Percentiles rank a stretch among this genome's conserved stretches.
These are phyloP conservation scores for Boletus rubropictus DNA, from an alignment of 768 basidiomycete genomes.

Conservation along the genomic window DNA sequence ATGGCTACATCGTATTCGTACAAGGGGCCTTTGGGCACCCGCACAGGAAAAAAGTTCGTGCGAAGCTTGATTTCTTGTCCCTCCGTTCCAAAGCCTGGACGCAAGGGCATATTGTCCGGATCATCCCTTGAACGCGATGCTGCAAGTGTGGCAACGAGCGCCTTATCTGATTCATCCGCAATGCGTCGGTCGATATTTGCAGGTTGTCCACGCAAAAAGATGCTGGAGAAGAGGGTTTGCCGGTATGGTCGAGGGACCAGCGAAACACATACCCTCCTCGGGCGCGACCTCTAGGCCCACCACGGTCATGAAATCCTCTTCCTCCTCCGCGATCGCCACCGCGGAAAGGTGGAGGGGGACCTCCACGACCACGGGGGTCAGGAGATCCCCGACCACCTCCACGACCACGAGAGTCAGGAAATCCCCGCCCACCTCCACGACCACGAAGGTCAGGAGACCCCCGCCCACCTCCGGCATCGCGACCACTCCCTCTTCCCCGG, in stretches of 20 bases:
- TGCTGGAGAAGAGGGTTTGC: constrained; percentile 21
- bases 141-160: constrained; percentile 35
- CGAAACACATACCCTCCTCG: constrained; percentile 36
- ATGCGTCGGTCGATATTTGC: constrained; percentile 53
- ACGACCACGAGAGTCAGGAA: too few relatives aligned
- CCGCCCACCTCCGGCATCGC: constrained; percentile 32
- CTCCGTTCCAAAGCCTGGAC: constrained; percentile 42
- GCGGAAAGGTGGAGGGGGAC: constrained; percentile 21
- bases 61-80: constrained; percentile 44
- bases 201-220: constrained; percentile 35
- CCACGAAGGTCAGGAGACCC: constrained; percentile 26
- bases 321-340: constrained; percentile 29
- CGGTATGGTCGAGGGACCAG: not conserved
- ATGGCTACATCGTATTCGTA: constrained; percentile 46
- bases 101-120: constrained; percentile 36
- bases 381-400: constrained; percentile 32
- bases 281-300: constrained; percentile 27
- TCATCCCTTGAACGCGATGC: constrained; percentile 17
- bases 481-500: constrained; percentile 33
- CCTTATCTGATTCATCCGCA: constrained; percentile 38
- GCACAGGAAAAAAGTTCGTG: constrained; percentile 49
- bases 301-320: constrained; percentile 27
- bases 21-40: constrained; percentile 41
- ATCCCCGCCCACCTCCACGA: constrained; percentile 29
- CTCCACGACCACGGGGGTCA: constrained; percentile 24